phyloP scores from a whole-genome alignment of 768 basidiomycete species.

The Brasilioporus rufonigricans region DNA sequence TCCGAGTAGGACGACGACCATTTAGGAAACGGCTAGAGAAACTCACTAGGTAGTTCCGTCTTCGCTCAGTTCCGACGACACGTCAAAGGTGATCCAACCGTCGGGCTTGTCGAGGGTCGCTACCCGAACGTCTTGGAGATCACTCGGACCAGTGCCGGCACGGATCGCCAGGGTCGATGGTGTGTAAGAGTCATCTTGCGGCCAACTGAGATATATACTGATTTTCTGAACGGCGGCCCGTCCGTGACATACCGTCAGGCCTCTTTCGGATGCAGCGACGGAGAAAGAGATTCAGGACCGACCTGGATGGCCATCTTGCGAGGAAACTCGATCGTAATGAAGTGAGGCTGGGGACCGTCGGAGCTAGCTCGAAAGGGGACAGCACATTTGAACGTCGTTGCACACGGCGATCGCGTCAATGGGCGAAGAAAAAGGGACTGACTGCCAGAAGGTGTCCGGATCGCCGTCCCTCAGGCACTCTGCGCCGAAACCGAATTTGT shows the following conservation, averaged over 20 bases:
- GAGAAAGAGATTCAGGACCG: background rate
- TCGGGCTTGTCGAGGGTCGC: constrained; percentile 88
- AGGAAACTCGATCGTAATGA: constrained; percentile 91
- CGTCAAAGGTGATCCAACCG: constrained; percentile 90
- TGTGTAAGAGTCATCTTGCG: constrained; percentile 94
- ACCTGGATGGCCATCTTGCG: constrained; percentile 88
- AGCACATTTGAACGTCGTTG: too few relatives aligned
- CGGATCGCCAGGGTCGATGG: constrained; percentile 88
- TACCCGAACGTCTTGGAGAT: constrained; percentile 88
- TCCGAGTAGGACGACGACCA: background rate
- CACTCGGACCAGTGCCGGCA: constrained; percentile 87
- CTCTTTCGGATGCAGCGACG: background rate
- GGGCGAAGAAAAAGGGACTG: constrained; percentile 32
- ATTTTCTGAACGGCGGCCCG: constrained; percentile 61
- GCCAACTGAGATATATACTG: constrained; percentile 76
- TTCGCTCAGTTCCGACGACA: constrained; percentile 75
- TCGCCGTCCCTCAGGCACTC: constrained; percentile 89
- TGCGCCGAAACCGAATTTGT: constrained; percentile 94
- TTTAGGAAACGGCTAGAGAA: background rate
- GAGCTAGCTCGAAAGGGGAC: constrained; percentile 44
- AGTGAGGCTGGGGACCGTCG: constrained; percentile 97
- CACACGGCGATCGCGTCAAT: background rate
- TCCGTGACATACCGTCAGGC: background rate
- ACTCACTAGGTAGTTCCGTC: constrained; percentile 79
- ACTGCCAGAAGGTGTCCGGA: constrained; percentile 98